phyloP scores from a whole-genome alignment of 805 yeast genomes.

The Lachancea meyersii region DNA sequence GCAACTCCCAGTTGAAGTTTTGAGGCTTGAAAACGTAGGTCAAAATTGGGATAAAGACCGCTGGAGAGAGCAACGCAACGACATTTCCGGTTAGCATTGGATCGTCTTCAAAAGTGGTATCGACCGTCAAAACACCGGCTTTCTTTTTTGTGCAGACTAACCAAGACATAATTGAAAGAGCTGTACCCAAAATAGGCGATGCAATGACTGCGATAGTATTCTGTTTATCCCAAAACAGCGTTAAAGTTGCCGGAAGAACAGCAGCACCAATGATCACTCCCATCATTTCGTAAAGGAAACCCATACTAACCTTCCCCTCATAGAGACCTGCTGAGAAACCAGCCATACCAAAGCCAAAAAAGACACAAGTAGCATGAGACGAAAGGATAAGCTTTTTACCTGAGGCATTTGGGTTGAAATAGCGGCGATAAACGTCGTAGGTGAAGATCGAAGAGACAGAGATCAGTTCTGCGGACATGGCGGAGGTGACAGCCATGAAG shows the following conservation, averaged over 20 bases:
- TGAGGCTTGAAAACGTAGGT: conserved; percentile 62
- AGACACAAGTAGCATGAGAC: conserved; percentile 62
- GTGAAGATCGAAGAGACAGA: conserved; percentile 82
- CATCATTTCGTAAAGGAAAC: conserved; percentile 81
- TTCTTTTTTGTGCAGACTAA: conserved; percentile 42
- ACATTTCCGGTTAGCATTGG: conserved; percentile 89
- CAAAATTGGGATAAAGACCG: conserved; percentile 57
- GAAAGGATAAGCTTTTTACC: conserved; percentile 65
- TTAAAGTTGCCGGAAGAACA: conserved; percentile 68
- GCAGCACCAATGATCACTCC: conserved; percentile 86
- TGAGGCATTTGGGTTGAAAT: conserved; percentile 69
- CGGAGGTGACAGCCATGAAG: conserved; percentile 90
- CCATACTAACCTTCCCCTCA: conserved; percentile 81
- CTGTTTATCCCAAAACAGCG: conserved; percentile 57
- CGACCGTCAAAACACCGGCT: conserved; percentile 40
- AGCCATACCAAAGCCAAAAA: conserved; percentile 60
- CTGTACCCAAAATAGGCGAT: conserved; percentile 76
- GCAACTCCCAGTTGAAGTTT: conserved; percentile 63
- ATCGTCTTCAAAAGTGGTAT: conserved; percentile 69
- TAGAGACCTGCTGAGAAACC: conserved; percentile 77
- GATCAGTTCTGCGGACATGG: conserved; percentile 85
- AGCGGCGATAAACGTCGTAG: conserved; percentile 77
- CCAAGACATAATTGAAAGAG: conserved; percentile 69
- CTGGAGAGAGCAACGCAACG: conserved; percentile 71
- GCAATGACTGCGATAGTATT: conserved; percentile 62